Conservation (phyloP, 257 asterid species). For the Primulina eburnea region DNA sequence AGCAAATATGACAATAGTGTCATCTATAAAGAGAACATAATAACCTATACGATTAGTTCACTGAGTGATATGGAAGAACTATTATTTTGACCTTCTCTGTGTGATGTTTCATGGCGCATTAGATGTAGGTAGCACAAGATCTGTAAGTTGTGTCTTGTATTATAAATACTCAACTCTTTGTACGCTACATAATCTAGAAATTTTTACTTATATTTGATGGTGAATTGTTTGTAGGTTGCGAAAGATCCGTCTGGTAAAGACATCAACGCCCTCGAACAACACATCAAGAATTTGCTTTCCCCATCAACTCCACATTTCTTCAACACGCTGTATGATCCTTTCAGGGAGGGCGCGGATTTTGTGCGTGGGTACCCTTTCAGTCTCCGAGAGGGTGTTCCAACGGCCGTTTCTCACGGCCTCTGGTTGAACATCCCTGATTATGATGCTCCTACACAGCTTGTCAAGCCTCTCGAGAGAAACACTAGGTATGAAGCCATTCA, state of each 20-base stretch:
- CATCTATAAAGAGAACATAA: too few species aligned
- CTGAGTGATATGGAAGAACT: too few species aligned
- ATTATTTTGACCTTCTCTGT: too few species aligned
- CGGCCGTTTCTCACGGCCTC: conserved; percentile 88
- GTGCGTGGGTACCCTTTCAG: conserved; percentile 97
- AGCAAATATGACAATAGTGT: too few species aligned
- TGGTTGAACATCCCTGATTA: conserved; percentile 95
- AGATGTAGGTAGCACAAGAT: too few species aligned
- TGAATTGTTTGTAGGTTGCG: conserved; percentile 54
- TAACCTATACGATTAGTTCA: too few species aligned
- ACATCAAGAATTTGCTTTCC: conserved; percentile 68
- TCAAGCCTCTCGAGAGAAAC: conserved; percentile 85
- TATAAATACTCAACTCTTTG: too few species aligned
- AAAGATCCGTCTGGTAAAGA: conserved; percentile 72
- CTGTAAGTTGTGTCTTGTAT: neutral
- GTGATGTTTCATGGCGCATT: neutral
- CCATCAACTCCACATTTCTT: conserved; percentile 89
- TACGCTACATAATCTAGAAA: neutral
- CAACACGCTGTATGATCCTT: conserved; percentile 90
- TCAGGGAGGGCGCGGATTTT: conserved; percentile 72
- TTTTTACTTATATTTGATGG: neutral
- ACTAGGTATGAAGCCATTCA: conserved; percentile 35
- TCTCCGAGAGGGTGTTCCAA: conserved; percentile 80
- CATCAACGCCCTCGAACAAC: conserved; percentile 77
- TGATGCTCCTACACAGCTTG: conserved; percentile 98